phyloP scores from a whole-genome alignment of 2,329 filamentous ascomycete species.

The Colletotrichum sp. region DNA sequence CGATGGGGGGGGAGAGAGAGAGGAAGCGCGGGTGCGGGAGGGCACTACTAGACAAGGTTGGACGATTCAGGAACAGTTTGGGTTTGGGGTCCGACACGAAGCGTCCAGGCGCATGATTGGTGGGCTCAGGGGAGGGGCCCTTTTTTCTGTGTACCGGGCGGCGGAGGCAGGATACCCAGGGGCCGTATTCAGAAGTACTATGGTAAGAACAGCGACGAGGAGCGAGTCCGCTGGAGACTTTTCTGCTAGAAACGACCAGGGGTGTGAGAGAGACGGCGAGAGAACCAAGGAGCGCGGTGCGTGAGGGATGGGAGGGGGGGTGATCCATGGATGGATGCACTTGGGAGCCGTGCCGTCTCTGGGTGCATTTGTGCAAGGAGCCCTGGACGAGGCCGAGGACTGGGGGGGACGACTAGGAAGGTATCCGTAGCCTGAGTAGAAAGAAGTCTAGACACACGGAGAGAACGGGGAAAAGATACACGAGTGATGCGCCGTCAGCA shows the following conservation, averaged over 20 bases:
- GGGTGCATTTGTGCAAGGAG: background rate
- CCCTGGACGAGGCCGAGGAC: background rate
- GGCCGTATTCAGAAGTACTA: background rate
- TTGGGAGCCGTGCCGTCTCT: background rate
- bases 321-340: background rate
- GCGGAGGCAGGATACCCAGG: background rate
- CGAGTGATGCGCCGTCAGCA: background rate
- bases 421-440: background rate
- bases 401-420: background rate
- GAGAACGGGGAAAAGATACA: background rate
- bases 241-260: background rate
- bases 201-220: background rate
- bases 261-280: background rate
- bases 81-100: constrained; percentile 21
- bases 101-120: constrained; percentile 5
- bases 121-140: background rate
- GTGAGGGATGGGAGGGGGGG: background rate
- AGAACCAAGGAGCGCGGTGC: background rate
- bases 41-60: constrained; percentile 21
- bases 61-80: constrained; percentile 23
- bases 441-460: background rate
- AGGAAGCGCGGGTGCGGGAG: constrained; percentile 14
- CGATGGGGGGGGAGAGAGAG: background rate
- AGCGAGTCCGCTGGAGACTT: background rate
- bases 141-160: background rate